phyloP scores from a whole-genome alignment of 2,329 filamentous ascomycete species.

The Diaporthe batatas region DNA sequence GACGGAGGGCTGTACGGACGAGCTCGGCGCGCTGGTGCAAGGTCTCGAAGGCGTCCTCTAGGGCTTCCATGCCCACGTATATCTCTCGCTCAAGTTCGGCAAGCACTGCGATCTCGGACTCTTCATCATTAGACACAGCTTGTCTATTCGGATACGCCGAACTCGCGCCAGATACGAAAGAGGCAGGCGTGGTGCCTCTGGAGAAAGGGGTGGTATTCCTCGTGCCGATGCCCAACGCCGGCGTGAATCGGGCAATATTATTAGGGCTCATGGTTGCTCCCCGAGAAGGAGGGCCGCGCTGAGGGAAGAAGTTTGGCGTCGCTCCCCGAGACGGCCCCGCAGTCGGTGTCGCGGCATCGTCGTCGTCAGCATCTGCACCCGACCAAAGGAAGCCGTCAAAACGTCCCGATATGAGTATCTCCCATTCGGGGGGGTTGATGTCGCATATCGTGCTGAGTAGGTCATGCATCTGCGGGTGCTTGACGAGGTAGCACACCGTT shows the following conservation, averaged over 20 bases:
- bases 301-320: constrained; percentile 64
- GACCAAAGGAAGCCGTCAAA: constrained; percentile 98
- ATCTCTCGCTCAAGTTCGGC: constrained; percentile 95
- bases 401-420: constrained; percentile 91
- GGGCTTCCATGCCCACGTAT: constrained; percentile 91
- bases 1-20: constrained; percentile 82
- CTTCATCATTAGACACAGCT: constrained; percentile 89
- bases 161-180: constrained; percentile 59
- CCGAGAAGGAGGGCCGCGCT: constrained; percentile 55
- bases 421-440: constrained; percentile 95
- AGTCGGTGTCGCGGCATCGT: constrained; percentile 52
- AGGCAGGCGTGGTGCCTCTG: constrained; percentile 65
- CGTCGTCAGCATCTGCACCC: constrained; percentile 78
- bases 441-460: constrained; percentile 88
- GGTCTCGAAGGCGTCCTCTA: constrained; percentile 94
- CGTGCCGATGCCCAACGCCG: constrained; percentile 54
- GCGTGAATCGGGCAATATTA: constrained; percentile 53
- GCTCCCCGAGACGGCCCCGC: constrained; percentile 62
- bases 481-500: constrained; percentile 86
- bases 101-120: constrained; percentile 89
- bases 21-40: constrained; percentile 88
- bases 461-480: constrained; percentile 84
- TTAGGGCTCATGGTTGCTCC: constrained; percentile 56
- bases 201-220: constrained; percentile 64
- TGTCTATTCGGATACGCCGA: constrained; percentile 61